Evolutionary conservation across 1,284 basidiomycete genomes (phyloP), one percentile per base, ranked within the genome.

Genomic region (Puccinia hordei): DNA sequence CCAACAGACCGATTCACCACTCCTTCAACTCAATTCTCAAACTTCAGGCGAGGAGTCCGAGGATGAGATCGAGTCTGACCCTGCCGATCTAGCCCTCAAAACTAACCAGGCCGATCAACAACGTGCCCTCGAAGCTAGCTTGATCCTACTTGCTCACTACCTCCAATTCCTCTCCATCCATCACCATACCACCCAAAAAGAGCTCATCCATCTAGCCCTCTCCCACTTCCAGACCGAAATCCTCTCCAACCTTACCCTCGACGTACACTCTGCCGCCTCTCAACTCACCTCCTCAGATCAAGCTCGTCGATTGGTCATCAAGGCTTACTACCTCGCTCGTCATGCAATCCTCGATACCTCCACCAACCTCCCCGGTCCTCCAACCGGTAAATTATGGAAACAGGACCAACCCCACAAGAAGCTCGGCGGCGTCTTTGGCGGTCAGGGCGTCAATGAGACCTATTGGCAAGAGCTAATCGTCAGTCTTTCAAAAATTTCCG

Each of bases 371-470:
- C 82, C 90, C 92, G 79, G 86, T 88, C 69, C 88, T 90, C 33
- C 90, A 92, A 51, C 84, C 90, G 59, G 87, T 98, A 91, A 92
- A 38, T 91, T 91, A 66, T 87, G 88, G 80, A 87, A 89, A 33
- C 90, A 90, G 74, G 89, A 92, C 75, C 19, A 41, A 5, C 91
- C 94, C 46, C 92, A 92, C 81, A 88, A 79, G 44, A 72, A 71
- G 59, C 51, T 97, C 82, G 98, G 93, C 87, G 96, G 93, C 80
- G 88, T 99, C 80, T 99, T 99, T 84, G 96, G 96, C 82, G 97
- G 97, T n/a, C 96, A 99, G 87, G 96, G 96, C 83, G 94, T 92
- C 83, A 98, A 98, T 86, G 96, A 99, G 87, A 88, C 82, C 85
- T 87, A 86, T 59, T 69, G 66, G 44, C 38, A 49, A 53, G 59